These are phyloP conservation scores for Sicyos baderoa DNA, from an alignment of 306 rosid species.

Conservation along the genomic window DNA sequence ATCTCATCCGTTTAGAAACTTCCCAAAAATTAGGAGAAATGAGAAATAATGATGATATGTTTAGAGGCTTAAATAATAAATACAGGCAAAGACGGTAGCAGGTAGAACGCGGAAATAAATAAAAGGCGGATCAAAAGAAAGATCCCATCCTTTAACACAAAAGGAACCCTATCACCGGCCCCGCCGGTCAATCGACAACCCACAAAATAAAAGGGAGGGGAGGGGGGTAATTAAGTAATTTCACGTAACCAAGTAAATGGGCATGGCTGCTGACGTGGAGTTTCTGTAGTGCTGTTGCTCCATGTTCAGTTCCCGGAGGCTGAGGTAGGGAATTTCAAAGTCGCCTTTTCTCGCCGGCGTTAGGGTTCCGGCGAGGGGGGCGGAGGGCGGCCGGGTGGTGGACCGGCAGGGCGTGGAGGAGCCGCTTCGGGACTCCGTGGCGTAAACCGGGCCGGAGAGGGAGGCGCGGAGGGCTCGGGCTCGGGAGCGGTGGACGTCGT, in stretches of 20 bases:
- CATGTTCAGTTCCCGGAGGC: slow-evolving; percentile 76
- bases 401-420: slow-evolving; percentile 51
- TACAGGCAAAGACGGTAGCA: not conserved
- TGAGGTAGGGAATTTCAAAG: slow-evolving; percentile 57
- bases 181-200: not conserved
- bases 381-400: slow-evolving; percentile 47
- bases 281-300: slow-evolving; percentile 57
- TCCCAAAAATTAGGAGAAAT: not conserved
- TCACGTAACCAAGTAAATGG: slow-evolving; percentile 73
- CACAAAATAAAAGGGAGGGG: too few species aligned
- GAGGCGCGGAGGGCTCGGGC: slow-evolving; percentile 68
- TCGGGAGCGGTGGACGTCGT: slow-evolving; percentile 62
- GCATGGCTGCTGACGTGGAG: slow-evolving; percentile 68
- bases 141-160: slow-evolving; percentile 15
- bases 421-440: slow-evolving; percentile 66
- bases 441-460: slow-evolving; percentile 71
- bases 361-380: slow-evolving; percentile 64
- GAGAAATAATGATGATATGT: too few species aligned
- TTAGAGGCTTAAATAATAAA: not conserved
- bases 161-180: not conserved
- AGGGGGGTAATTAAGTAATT: not conserved
- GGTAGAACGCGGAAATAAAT: not conserved
- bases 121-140: slow-evolving; percentile 15
- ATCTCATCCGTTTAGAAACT: not conserved
- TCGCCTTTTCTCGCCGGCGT: slow-evolving; percentile 38